Base-by-base conservation (phyloP, 495 filamentous ascomycete genomes). In the Aspergillus bertholletiae region DNA sequence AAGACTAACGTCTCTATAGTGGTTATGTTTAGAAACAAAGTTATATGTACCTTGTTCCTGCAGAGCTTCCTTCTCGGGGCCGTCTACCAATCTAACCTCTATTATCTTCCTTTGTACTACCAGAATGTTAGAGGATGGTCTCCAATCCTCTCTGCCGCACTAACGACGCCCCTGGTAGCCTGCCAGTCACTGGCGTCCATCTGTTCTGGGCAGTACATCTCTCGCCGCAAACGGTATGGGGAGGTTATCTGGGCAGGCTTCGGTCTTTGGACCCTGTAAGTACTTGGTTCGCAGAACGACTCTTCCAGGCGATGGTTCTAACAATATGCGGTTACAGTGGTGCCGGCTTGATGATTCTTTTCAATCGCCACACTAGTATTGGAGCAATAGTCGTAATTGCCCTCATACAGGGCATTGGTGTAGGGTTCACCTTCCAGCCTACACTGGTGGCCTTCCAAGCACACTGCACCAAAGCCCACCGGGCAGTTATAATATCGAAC, bases 381-480 rank as follows among this genome's bases (percentile, higher is more conserved):
- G 78, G 63, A n/a, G 63, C 77, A 15, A 80, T 85, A 46, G 73
- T 77, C 15, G 61, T 82, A 9, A 72, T 80, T n/a, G 74, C 84
- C 17, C 61, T 71, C 5, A 60, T 85, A 13, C 67, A 78, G 26
- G 84, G 84, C 11, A 57, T 75, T 3, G 84, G 84, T 3, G 62
- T 83, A 5, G 84, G 84, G n/a, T 71, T 70, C 47, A 77, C 77
- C 13, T 83, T 85, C 56, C 84, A 86, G 57, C 83, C 84, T 13
- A 76, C 76, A 15, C 69, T 88, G 0, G 78, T 88, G n/a, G 84
- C 84, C 8, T 63, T 84, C 20, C 83, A 87, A 63, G 82, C 84
- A 9, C 81, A 86, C 60, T 81, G 73, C 34, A 74, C 69, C 13
- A 79, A 83, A 44, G 62, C 75, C 1, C 80, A 88, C 46, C 73